Base-by-base conservation (phyloP, 345 rosid genomes). In the Citrus maxima region DNA sequence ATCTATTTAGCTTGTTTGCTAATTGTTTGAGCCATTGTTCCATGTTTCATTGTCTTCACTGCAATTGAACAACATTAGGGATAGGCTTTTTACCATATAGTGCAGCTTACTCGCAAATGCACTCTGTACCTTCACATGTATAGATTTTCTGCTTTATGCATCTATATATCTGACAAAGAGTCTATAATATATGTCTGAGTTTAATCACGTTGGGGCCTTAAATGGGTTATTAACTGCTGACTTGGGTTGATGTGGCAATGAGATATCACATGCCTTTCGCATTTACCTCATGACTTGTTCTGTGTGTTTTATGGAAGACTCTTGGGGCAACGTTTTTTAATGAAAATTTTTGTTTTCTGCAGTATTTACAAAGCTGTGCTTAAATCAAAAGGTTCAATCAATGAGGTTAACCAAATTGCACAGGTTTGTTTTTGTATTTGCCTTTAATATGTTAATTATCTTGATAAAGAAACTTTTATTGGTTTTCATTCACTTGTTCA, bases 381-480 rank as follows among this genome's bases (percentile, higher is more conserved):
- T 61, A 96, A 96, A 89, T 92, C 97, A 34, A 96, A 87, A 81
- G 86, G 97, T 81, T 92, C 93, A 16, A 92, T 96, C 81, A 88
- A 80, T 71, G 95, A 92, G 82, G 89, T 93, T 83, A 92, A 96
- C 85, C 98, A 96, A 89, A 90, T 94, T 81, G 96, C 97, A 28
- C 99, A 96, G 99, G 99, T 96, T 75, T 82, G 92, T 88, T 64
- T 61, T 76, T 62, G 49, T 34, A 75, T 70, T 66, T 74, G 66
- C 68, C 77, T 55, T 75, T 68, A 80, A 76, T 72, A 77, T 72
- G 77, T 67, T 34, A 7, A 78, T 71, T 19, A 21, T 62, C 80
- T 49, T 7, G 24, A 27, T 59, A n/a, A 38, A 67, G 72, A 78
- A 65, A 69, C 51, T 70, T 54, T 28, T 68, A n/a, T 66, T 25